Conservation (phyloP, 176 grass and related monocot genomes). For the Zea luxurians region DNA sequence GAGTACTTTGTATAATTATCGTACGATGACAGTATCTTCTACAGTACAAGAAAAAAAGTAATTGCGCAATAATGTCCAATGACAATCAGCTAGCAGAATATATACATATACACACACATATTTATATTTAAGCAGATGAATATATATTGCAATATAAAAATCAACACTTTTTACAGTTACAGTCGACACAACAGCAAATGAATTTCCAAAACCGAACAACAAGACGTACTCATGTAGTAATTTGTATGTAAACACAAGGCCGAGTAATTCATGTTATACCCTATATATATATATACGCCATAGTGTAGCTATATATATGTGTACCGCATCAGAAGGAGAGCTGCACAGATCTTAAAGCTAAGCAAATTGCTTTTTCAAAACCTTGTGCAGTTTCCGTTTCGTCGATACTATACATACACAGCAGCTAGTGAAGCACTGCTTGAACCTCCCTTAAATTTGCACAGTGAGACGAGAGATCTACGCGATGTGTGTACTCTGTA, state of each 20-base stretch:
- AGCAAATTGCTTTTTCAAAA: too few relatives aligned
- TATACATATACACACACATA: background rate
- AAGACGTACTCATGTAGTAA: background rate
- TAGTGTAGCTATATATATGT: background rate
- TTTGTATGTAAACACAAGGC: background rate
- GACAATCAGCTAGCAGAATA: background rate
- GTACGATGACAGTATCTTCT: background rate
- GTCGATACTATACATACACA: background rate
- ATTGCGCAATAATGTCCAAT: background rate
- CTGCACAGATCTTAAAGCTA: background rate
- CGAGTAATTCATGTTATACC: constrained; percentile 6
- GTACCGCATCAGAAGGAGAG: constrained; percentile 24
- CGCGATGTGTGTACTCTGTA: background rate
- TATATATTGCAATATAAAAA: background rate
- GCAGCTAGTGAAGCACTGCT: background rate
- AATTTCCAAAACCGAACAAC: background rate
- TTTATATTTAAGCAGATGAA: constrained; percentile 1
- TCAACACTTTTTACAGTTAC: constrained; percentile 31
- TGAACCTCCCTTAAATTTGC: background rate
- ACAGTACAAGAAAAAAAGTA: background rate
- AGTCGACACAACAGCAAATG: background rate
- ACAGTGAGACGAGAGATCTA: constrained; percentile 28
- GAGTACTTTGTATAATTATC: background rate
- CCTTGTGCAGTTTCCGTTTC: constrained; percentile 6
- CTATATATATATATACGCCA: background rate